These are phyloP conservation scores for Hevea brasiliensis DNA, from an alignment of 345 rosid species.

Conservation along the genomic window DNA sequence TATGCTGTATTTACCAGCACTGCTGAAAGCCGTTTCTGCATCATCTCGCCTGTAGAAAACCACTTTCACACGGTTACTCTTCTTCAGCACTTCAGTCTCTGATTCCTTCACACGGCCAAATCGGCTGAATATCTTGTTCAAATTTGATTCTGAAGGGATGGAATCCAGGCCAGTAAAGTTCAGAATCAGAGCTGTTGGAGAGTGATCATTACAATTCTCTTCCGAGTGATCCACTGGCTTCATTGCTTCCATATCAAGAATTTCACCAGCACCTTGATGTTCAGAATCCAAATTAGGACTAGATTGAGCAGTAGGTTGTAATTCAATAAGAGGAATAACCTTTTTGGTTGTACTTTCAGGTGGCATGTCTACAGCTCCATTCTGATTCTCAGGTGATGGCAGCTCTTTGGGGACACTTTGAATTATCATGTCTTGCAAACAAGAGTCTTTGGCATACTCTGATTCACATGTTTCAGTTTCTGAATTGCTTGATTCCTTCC, in stretches of 20 bases:
- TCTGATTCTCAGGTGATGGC: conserved; percentile 23
- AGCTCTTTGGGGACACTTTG: conserved; percentile 30
- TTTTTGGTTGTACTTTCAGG: conserved; percentile 21
- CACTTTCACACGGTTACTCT: conserved; percentile 53
- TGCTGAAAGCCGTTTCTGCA: conserved; percentile 65
- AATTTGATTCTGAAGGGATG: conserved; percentile 41
- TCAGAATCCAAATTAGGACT: conserved; percentile 22
- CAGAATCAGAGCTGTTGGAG: conserved; percentile 53
- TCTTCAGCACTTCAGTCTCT: conserved; percentile 48
- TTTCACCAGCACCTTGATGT: conserved; percentile 25
- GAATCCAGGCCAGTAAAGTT: conserved; percentile 48
- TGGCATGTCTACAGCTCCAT: conserved; percentile 27
- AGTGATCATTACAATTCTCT: conserved; percentile 21
- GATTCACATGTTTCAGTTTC: conserved; percentile 28
- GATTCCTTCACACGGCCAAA: conserved; percentile 48
- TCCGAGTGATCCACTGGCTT: conserved; percentile 16
- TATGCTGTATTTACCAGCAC: conserved; percentile 56
- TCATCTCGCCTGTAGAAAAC: conserved; percentile 51
- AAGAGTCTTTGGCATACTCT: conserved; percentile 31
- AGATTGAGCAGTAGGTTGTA: conserved; percentile 20
- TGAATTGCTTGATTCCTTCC: conserved; percentile 25
- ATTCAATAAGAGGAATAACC: conserved; percentile 14
- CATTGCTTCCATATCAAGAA: conserved; percentile 24
- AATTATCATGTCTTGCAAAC: conserved; percentile 22
- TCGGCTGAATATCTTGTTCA: conserved; percentile 55